Base-by-base conservation (phyloP, 2,329 filamentous ascomycete species). In the Calonectria multiphialidica region DNA sequence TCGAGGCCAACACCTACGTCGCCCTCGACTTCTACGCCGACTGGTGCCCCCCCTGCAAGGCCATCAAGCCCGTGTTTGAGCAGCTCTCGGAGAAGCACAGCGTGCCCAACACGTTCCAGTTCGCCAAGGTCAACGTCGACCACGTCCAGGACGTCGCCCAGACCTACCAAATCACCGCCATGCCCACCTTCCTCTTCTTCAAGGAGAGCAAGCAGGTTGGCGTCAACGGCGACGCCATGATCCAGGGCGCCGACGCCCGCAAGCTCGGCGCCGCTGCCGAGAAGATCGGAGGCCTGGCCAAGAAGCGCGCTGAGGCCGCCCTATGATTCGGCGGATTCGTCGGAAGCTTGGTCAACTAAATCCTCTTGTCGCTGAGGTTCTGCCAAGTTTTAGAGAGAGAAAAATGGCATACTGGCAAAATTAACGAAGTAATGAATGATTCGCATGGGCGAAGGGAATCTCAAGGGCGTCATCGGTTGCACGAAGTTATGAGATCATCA, bases 101-200 rank as follows among this genome's bases (percentile, higher is more conserved):
- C 71, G 68, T 78, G 35, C 75, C 77, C 59, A 91, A 90, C 85
- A 82, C 90, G 72, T 83, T 93, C 76, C 89, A 90, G 83, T 98
- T 98, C 87, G 93, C 91, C 88, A 97, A 98, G 90, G 88, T 98
- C 83, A 95, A 98, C 85, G 95, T 98, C 78, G 96, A 98, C 85
- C 89, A 95, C 75, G 88, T 95, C 49, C 87, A 92, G 77, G 92
- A 94, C 1, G 90, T 97, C 59, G 92, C 95, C 28, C 88, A 92
- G 79, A 91, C 95, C 79, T 92, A 97, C 78, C 90, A 90, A 77
- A 90, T 98, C 83, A 92, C 93, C 80, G 95, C 96, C 83, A 98
- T 98, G 96, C 96, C 96, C 62, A 98, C 95, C 13, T 98, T 98
- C 85, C 80, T 94, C 70, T 87, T 98, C 83, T 98, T 96, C 91